Evolutionary conservation across 2,329 filamentous ascomycete species (phyloP).

Genomic region (Neopestalotiopsis clavispora): DNA sequence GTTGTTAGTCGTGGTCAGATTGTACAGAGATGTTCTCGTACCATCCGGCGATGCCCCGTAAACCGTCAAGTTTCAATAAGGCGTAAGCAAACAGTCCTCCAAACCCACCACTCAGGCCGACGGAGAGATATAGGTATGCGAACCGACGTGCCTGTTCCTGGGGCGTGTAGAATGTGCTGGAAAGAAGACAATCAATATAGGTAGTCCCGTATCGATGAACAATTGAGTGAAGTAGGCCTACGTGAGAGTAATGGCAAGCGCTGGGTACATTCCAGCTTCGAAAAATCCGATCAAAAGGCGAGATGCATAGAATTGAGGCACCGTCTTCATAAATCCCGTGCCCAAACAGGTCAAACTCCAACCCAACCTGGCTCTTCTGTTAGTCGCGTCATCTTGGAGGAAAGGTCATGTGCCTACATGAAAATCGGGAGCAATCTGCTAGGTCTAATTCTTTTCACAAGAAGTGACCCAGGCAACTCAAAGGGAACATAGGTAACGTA

Average conservation of each 20-base stretch:
- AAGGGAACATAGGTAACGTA: conserved; percentile 19
- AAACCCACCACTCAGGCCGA: conserved; percentile 17
- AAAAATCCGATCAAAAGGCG: conserved; percentile 17
- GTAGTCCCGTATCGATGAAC: too few relatives aligned
- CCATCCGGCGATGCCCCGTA: conserved; percentile 16
- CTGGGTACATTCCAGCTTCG: conserved; percentile 18
- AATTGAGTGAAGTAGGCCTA: background rate
- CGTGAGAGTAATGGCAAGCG: conserved; percentile 18
- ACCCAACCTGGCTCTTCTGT: conserved; percentile 5
- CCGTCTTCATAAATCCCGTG: conserved; percentile 17
- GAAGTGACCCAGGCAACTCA: conserved; percentile 17
- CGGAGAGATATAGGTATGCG: conserved; percentile 15
- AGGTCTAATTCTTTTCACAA: conserved; percentile 16
- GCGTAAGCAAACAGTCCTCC: conserved; percentile 19
- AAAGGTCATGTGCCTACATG: background rate
- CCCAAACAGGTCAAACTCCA: conserved; percentile 14
- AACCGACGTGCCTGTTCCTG: conserved; percentile 15
- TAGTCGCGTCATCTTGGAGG: background rate
- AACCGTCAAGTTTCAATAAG: conserved; percentile 15
- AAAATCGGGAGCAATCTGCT: conserved; percentile 16
- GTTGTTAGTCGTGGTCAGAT: background rate
- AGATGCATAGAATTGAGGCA: conserved; percentile 14
- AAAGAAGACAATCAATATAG: background rate
- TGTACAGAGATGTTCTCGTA: background rate
- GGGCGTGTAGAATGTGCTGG: conserved; percentile 17